Evolutionary conservation across 768 basidiomycete species (phyloP), one percentile per base, ranked within the genome.

Genomic region (Inosperma sp.): DNA sequence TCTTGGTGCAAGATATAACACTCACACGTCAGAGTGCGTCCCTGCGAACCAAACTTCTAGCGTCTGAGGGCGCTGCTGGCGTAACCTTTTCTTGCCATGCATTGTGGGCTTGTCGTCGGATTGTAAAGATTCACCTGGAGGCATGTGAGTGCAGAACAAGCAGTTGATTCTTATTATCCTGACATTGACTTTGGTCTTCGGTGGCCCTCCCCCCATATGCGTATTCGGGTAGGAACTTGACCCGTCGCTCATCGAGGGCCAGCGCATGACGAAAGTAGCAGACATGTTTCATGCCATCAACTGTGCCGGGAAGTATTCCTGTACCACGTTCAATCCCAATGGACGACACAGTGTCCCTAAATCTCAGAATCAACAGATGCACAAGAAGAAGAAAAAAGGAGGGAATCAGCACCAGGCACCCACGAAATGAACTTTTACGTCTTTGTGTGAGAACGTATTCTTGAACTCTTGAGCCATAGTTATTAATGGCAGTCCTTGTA

Each of bases 321-420:
- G 50, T 56, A 34, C 73, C 58, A 2, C 52, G 52, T 21, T 65
- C 31, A 3, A 75, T 9, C 5, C 76, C 73, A 35, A 77, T 65
- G 0, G 75, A 74, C 3, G 76, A 76, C 4, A 77, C 76, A 0
- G 74, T 75, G 26, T 77, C 76, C 75, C 75, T 77, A 42, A 12
- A 21, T 4, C 3, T 31, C n/a, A n/a, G 7, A 14, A 14, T 7
- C 23, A 23, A 22, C 4, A 12, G 30, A 22, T 16, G 23, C 8
- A 37, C 22, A 43, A 4, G 31, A 29, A 13, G 2, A 48, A 25
- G 23, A 25, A 10, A n/a, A 45, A 4, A 29, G 12, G 12, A 5
- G 17, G 23, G 14, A 8, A 9, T 7, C 34, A 59, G 12, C 48
- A 75, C 76, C 75, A 77, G 17, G 65, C 70, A 4, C 75, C 75